Evolutionary conservation across 768 basidiomycete species (phyloP).

Genomic region (Leccinum imitatum): DNA sequence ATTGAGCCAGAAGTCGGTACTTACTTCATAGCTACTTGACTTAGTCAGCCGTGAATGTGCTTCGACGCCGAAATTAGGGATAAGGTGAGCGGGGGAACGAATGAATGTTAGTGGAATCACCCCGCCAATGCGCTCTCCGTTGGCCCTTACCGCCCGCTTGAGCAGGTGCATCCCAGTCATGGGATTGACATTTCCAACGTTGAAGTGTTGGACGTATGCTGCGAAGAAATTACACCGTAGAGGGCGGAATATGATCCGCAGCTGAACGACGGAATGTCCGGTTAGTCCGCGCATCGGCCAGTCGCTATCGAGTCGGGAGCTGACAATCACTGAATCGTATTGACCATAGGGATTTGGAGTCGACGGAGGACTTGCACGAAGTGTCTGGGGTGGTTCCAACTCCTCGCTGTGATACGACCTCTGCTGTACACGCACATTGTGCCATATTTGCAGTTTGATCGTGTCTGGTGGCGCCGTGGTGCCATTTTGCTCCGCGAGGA

Average conservation of each 20-base stretch:
- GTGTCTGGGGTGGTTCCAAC: neutral
- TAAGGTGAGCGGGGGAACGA: neutral
- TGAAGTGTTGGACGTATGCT: neutral
- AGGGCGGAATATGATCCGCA: neutral
- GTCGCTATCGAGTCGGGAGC: neutral
- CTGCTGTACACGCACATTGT: neutral
- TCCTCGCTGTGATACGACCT: neutral
- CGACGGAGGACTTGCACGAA: neutral
- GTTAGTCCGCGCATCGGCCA: neutral
- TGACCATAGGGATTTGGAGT: neutral
- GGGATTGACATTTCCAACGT: neutral
- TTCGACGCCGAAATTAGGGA: neutral
- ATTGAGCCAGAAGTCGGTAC: no score
- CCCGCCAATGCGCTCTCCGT: neutral
- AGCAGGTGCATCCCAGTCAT: neutral
- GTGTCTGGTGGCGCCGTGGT: neutral
- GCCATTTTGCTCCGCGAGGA: neutral
- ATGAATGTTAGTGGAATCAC: neutral
- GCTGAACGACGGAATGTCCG: neutral
- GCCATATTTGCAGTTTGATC: neutral
- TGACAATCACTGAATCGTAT: neutral
- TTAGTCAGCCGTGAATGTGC: neutral
- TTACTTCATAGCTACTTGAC: neutral
- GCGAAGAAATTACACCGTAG: neutral
- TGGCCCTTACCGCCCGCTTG: neutral